Evolutionary conservation across 2,329 filamentous ascomycete species (phyloP).

Genomic region (Penicillium sp.): DNA sequence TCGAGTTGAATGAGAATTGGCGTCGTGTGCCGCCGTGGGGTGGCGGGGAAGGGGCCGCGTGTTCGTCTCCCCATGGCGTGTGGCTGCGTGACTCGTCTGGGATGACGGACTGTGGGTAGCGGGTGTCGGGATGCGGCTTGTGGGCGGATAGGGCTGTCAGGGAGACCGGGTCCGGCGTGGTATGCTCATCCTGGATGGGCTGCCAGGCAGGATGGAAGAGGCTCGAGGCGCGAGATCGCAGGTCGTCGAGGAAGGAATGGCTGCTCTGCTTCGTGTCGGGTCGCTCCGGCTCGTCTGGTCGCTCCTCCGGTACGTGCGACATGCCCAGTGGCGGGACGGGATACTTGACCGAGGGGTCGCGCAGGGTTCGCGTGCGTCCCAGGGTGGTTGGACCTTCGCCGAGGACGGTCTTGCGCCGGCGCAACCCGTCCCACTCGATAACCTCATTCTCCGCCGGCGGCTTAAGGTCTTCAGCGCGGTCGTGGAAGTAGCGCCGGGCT

Average conservation of each 20-base stretch:
- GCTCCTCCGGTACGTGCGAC: too few species aligned
- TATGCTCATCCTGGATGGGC: too few species aligned
- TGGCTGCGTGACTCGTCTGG: too few species aligned
- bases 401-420: constrained; percentile 58
- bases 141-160: too few species aligned
- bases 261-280: constrained; percentile 25
- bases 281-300: too few species aligned
- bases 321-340: constrained; percentile 82
- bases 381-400: constrained; percentile 39
- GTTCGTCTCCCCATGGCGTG: too few species aligned
- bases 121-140: too few species aligned
- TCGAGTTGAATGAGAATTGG: too few species aligned
- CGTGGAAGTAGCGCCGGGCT: constrained; percentile 66
- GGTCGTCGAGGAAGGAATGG: constrained; percentile 32
- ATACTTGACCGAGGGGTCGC: constrained; percentile 37
- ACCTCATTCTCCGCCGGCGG: constrained; percentile 69
- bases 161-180: too few species aligned
- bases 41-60: too few species aligned
- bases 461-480: constrained; percentile 64
- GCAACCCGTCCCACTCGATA: constrained; percentile 85
- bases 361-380: constrained; percentile 33
- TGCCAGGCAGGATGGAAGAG: constrained; percentile 29
- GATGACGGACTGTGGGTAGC: too few species aligned
- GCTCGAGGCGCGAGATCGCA: constrained; percentile 34
- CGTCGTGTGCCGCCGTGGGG: too few species aligned